Conservation (phyloP, 495 filamentous ascomycete genomes). For the Letharia columbiana region DNA sequence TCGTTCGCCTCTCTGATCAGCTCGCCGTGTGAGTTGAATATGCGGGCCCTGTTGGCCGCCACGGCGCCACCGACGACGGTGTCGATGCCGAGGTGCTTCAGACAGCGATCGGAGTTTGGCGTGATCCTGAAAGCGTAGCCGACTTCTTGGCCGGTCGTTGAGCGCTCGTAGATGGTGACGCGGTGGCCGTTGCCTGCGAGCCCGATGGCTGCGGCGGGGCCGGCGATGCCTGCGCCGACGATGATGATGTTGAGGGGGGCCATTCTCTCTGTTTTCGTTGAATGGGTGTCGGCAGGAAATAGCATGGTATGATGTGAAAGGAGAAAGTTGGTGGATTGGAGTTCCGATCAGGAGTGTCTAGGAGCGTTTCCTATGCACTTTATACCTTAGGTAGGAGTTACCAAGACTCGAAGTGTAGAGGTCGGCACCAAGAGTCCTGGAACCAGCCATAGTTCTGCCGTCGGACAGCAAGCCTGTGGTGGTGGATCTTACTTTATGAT, state of each 20-base stretch:
- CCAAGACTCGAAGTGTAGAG: no score
- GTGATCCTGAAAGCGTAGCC: conserved; percentile 6
- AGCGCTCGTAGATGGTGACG: conserved; percentile 27
- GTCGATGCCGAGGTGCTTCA: not conserved
- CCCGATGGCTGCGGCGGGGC: conserved; percentile 45
- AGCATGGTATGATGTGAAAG: no score
- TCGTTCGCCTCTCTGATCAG: not conserved
- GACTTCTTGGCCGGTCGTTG: not conserved
- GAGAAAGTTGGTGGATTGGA: no score
- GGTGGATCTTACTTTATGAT: no score
- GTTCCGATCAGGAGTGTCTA: no score
- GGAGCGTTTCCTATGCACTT: no score
- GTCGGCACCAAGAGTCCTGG: no score
- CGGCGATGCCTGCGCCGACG: conserved; percentile 51
- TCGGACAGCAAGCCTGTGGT: no score
- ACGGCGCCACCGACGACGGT: not conserved
- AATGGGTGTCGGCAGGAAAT: no score
- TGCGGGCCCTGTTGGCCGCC: not conserved
- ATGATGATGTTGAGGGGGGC: conserved; percentile 30
- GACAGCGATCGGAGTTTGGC: conserved; percentile 1
- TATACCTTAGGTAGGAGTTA: no score
- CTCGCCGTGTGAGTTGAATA: not conserved
- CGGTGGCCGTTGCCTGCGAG: conserved; percentile 46
- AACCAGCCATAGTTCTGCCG: no score
- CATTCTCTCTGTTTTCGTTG: not conserved